Evolutionary conservation across 1,284 basidiomycete species (phyloP).

Genomic region (Mycosarcoma maydis): DNA sequence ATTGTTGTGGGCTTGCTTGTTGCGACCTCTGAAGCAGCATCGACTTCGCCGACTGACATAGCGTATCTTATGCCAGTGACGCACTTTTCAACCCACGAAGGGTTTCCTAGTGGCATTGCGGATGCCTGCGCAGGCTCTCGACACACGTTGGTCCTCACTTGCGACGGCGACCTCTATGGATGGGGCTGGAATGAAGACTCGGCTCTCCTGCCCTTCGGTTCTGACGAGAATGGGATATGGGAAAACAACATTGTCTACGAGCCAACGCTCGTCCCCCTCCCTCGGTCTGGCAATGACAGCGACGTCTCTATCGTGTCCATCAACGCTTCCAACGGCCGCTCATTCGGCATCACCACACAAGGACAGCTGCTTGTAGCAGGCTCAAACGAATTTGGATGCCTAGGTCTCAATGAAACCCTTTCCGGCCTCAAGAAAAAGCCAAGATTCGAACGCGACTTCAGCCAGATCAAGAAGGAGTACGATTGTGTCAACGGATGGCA

Average conservation of each 20-base stretch:
- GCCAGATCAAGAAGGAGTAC: constrained; percentile 22
- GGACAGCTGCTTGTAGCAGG: constrained; percentile 14
- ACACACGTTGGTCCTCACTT: constrained; percentile 21
- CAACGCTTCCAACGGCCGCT: constrained; percentile 3
- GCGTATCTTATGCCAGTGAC: constrained; percentile 17
- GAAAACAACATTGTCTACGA: constrained; percentile 10
- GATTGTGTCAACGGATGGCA: constrained; percentile 29
- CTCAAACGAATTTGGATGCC: constrained; percentile 9
- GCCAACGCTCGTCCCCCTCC: constrained; percentile 9
- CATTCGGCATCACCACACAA: constrained; percentile 1
- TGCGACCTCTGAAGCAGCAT: background rate
- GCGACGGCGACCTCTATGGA: constrained; percentile 25
- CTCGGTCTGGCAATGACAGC: background rate
- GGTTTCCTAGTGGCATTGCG: constrained; percentile 10
- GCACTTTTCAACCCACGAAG: constrained; percentile 9
- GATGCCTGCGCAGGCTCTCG: constrained; percentile 10
- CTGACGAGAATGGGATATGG: background rate
- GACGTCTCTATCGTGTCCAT: background rate
- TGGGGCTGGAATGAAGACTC: constrained; percentile 47
- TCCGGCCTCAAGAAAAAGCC: background rate
- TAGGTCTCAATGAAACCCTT: constrained; percentile 2
- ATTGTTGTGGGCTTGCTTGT: background rate
- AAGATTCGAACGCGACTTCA: constrained; percentile 19
- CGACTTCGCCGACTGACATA: constrained; percentile 1
- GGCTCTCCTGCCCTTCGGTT: constrained; percentile 2